Evolutionary conservation across 2,329 filamentous ascomycete species (phyloP), one percentile per base, ranked within the genome.

Genomic region (Hirsutella rhossiliensis): DNA sequence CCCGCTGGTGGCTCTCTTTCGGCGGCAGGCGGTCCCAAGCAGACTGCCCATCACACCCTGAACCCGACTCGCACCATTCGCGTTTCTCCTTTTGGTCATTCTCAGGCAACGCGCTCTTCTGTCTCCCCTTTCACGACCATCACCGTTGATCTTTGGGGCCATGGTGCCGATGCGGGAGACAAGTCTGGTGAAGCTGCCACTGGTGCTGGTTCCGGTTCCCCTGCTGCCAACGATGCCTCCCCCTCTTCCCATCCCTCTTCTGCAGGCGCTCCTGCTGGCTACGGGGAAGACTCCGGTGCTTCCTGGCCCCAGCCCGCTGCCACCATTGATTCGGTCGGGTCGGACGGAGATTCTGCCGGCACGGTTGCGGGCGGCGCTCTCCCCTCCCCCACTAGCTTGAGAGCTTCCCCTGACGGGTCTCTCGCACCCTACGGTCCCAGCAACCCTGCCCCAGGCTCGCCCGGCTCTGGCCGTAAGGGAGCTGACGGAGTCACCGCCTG

Each of bases 91-190:
- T 40, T 50, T 45, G 39, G 43, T 28, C 51, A 49, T 43, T 39
- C 43, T 27, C 37, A 48, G 32, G 46, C 38, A 1, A 49, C 47
- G 4, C 41, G 43, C 11, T 43, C 55, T 30, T 46, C 49, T 31
- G 51, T 57, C 9, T 48, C 55, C 5, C 53, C 54, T 5, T 63
- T 63, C 47, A 64, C 62, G 8, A 64, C 62, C 13, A 29, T 64
- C 31, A 64, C 62, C 11, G 52, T 64, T 44, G 58, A 63, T 40
- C 53, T 63, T 28, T 64, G 60, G 59, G 57, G 53, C 15, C 40
- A 41, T n/a, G 45, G 43, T 15, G 44, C 51, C 40, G 43, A 40
- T 9, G 43, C 52, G 23, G 23, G 23, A 27, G 6, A 2, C 23
- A 27, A 27, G 38, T 50, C 31, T 6, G 39, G 38, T 20, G 41